Evolutionary conservation across 495 filamentous ascomycete genomes (phyloP), one percentile per base, ranked within the genome.

Genomic region (Penicillium goetzii): DNA sequence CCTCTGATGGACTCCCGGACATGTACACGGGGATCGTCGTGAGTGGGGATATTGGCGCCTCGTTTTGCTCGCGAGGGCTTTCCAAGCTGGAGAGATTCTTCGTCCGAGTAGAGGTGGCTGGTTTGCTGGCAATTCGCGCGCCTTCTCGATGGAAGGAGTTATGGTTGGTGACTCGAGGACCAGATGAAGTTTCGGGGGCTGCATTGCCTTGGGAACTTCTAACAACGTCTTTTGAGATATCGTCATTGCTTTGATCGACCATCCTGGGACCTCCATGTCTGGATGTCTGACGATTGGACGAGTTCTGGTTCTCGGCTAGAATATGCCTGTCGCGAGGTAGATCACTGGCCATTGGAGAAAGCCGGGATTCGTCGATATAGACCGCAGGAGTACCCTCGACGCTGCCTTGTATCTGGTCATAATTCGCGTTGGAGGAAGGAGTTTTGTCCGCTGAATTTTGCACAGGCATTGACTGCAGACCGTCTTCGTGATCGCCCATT

Each of bases 1-100:
- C 32, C 9, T 55, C 32, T 0, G 58, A 40, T n/a, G 60, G 32
- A 8, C 6, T 45, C 10, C 53, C 45, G 43, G 56, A 19, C 60
- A 64, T 57, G 58, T 72, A 76, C 7, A 74, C 62, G 3, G 74
- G 73, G 21, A 76, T 65, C 23, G 72, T 74, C 10, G 40, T 64
- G 6, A 74, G 53, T 8, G 73, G 73, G 14, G 69, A 76, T 36
- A 63, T 32, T 2, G 54, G 56, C 15, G 36, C n/a, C 38, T 45
- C 25, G 61, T 1, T 40, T 28, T 33, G 33, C 8, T 58, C 8
- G 10, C 9, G 12, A 25, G 47, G 7, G 11, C 2, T 15, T 12
- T 33, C 10, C 12, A 34, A 8, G 9, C 9, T 45, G 8, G 11
- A n/a, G 28, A 4, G 36, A 5, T 28, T 60, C 32, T 34, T 40